Evolutionary conservation across 768 basidiomycete species (phyloP), one percentile per base, ranked within the genome.

Genomic region (Boletus edulis): DNA sequence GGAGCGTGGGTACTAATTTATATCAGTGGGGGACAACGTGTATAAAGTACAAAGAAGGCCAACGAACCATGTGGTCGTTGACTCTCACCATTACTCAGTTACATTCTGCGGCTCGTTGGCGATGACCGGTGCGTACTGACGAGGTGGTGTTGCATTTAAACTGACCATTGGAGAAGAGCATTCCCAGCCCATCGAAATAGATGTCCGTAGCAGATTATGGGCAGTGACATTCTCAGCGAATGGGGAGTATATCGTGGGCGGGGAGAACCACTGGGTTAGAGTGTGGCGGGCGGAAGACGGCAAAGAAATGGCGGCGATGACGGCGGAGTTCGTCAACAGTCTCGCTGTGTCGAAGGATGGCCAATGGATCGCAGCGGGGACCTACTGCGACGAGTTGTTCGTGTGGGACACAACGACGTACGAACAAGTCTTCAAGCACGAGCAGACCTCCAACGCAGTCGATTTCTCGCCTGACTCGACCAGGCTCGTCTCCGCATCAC

Each of bases 311-410:
- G 35, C 35, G 4, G 12, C 22, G 1, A 27, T 48, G 15, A 6
- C 6, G 17, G 4, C 11, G 32, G 46, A 10, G 1, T 0, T 0
- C 0, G 14, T 38, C 35, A 2, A 2, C 5, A 11, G 35, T 24
- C 14, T 48, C 11, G 46, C 46, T 8, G 24, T 29, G 24, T 49
- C 47, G 15, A 35, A 35, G 1, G 34, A 35, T 1, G 34, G 34
- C 13, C 0, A 14, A 35, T 14, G 34, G 34, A 35, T 49, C 6
- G 47, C 47, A 12, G 47, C 37, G 3, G 47, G 47, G 24, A 38
- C 24, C 20, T 20, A 1, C 20, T 20, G 1, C 3, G 1, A 20
- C 20, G 3, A 20, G 22, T 22, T 24, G 37, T 29, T 6, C 15
- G 0, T 35, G 6, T 35, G 12, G 34, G 6, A 35, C 14, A 13